Conservation (phyloP, 108 stramenopile genomes). For the Licmophora abbreviata region DNA sequence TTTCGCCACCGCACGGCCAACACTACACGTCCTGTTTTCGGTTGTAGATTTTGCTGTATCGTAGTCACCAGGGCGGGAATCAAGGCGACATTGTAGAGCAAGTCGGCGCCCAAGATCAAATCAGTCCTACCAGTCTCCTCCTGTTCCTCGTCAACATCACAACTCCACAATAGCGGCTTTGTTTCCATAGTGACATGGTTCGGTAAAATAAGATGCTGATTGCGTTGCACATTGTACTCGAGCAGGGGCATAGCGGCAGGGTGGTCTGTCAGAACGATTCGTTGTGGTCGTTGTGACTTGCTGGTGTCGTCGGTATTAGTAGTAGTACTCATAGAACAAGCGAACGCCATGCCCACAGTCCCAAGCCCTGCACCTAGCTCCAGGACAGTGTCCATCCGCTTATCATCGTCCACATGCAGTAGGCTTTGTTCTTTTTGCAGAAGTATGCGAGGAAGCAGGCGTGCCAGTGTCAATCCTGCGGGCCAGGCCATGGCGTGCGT, state of each 20-base stretch:
- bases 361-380: slow-evolving; percentile 74
- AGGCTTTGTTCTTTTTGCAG: slow-evolving; percentile 4
- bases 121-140: too few species aligned
- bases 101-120: slow-evolving; percentile 57
- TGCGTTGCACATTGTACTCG: slow-evolving; percentile 32
- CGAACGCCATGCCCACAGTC: slow-evolving; percentile 51
- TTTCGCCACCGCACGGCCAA: slow-evolving; percentile 70
- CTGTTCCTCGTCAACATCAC: background rate
- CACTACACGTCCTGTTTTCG: slow-evolving; percentile 18
- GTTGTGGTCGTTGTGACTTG: too few species aligned
- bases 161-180: slow-evolving; percentile 32
- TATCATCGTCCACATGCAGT: background rate
- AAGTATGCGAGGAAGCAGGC: slow-evolving; percentile 10
- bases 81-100: slow-evolving; percentile 53
- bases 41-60: slow-evolving; percentile 36
- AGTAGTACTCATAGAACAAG: background rate
- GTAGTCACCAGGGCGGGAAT: slow-evolving; percentile 52
- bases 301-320: background rate
- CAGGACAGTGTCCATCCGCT: slow-evolving; percentile 16
- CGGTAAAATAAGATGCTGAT: slow-evolving; percentile 18
- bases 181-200: slow-evolving; percentile 4
- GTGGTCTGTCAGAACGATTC: slow-evolving; percentile 30
- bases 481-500: slow-evolving; percentile 37
- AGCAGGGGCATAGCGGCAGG: slow-evolving; percentile 35
- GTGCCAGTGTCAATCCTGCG: slow-evolving; percentile 24